phyloP scores from a whole-genome alignment of 140 eudicot species.

The Stevia rebaudiana region DNA sequence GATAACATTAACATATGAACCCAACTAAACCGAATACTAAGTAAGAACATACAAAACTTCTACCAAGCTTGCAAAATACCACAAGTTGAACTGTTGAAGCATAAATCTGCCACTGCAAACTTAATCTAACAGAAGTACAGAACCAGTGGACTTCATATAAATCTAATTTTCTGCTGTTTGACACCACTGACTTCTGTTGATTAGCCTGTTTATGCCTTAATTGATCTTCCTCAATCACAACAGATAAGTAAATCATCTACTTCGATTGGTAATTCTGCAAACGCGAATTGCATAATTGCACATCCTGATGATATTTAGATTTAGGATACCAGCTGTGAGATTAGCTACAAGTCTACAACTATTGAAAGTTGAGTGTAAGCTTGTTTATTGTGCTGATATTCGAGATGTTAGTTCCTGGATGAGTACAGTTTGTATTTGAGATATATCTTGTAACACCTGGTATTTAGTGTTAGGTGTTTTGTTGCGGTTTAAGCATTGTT shows the following conservation, averaged over 20 bases:
- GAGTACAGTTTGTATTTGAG: not conserved
- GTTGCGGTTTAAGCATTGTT: not conserved
- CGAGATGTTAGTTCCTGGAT: conserved; percentile 2
- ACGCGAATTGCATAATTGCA: not conserved
- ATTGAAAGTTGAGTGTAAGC: not conserved
- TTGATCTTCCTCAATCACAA: not conserved
- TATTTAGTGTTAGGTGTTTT: not conserved
- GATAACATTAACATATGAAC: not conserved
- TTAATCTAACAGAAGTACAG: not conserved
- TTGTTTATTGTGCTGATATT: not conserved
- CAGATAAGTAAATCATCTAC: not conserved
- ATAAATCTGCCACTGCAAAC: not conserved
- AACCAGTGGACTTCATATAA: not conserved
- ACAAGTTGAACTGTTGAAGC: not conserved
- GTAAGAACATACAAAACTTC: not conserved
- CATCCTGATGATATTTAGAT: conserved; percentile 3
- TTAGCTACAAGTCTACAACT: no score
- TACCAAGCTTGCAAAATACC: not conserved
- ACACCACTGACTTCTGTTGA: not conserved
- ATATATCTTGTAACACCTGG: not conserved
- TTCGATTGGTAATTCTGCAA: not conserved
- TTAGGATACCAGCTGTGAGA: not conserved
- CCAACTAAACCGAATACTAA: not conserved
- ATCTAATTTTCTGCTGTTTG: not conserved
- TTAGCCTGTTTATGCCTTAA: not conserved